These are phyloP conservation scores for Brassica hybrid DNA, from an alignment of 441 rosid species.

Conservation along the genomic window DNA sequence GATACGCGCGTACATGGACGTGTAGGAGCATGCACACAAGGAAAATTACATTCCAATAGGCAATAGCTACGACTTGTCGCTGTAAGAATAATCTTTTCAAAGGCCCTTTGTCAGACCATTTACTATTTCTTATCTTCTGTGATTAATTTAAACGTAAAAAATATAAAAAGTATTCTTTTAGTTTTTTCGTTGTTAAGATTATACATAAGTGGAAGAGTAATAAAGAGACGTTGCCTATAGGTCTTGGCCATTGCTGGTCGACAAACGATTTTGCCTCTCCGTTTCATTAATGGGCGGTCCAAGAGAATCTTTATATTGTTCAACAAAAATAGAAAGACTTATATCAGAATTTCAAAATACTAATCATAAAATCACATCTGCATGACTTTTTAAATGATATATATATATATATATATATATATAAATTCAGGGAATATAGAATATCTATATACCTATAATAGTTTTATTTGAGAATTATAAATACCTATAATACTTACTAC, in stretches of 20 bases:
- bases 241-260: constrained; percentile 42
- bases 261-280: constrained; percentile 48
- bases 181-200: constrained; percentile 17
- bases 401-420: not conserved
- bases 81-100: constrained; percentile 46
- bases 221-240: constrained; percentile 30
- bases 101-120: constrained; percentile 40
- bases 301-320: constrained; percentile 30
- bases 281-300: constrained; percentile 46
- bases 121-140: constrained; percentile 35
- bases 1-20: constrained; percentile 40
- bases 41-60: constrained; percentile 36
- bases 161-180: not conserved
- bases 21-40: constrained; percentile 38
- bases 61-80: constrained; percentile 40
- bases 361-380: constrained; percentile 35
- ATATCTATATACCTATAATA: constrained; percentile 17
- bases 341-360: constrained; percentile 28
- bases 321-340: constrained; percentile 19
- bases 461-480: not conserved
- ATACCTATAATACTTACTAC: constrained; percentile 11
- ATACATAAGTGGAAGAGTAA: constrained; percentile 34
- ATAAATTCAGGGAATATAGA: constrained; percentile 22
- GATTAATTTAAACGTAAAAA: constrained; percentile 14
- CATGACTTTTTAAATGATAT: constrained; percentile 5